Percentiles rank a stretch among this genome's conserved stretches.
These are phyloP conservation scores for Castanea sativa DNA, from an alignment of 306 rosid species.

Conservation along the genomic window DNA sequence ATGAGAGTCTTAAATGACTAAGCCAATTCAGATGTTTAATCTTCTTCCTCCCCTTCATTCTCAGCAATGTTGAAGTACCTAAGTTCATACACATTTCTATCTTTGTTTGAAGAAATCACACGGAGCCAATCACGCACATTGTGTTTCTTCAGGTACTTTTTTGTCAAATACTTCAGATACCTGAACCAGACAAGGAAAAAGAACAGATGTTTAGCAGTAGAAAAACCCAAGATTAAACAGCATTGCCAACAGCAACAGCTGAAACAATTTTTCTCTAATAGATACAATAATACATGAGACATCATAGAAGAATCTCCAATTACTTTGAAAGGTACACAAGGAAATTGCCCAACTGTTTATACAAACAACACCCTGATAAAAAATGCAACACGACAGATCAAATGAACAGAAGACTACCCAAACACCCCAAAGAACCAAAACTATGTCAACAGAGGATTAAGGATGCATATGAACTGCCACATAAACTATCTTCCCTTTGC, in stretches of 20 bases:
- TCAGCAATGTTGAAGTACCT: constrained; percentile 69
- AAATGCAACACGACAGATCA: background rate
- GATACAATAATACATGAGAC: background rate
- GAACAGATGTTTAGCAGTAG: background rate
- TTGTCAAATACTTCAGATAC: constrained; percentile 54
- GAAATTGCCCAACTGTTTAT: background rate
- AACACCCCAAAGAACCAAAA: background rate
- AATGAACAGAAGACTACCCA: background rate
- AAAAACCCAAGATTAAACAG: background rate
- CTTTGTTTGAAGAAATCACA: constrained; percentile 61
- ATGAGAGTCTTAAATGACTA: constrained; percentile 3
- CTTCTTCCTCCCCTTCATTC: constrained; percentile 63
- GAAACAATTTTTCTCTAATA: too few species aligned
- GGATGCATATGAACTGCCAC: too few species aligned
- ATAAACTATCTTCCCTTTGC: too few species aligned
- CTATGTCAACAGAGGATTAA: too few species aligned
- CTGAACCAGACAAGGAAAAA: constrained; percentile 26
- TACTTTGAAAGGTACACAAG: background rate
- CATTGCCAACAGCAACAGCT: background rate
- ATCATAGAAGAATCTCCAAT: background rate
- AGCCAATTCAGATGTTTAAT: constrained; percentile 9
- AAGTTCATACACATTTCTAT: constrained; percentile 50
- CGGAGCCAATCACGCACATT: constrained; percentile 67
- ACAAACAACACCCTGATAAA: background rate
- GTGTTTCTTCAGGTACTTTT: constrained; percentile 60